Conservation (phyloP, 2,329 filamentous ascomycete genomes). For the Acrodontium crateriforme region DNA sequence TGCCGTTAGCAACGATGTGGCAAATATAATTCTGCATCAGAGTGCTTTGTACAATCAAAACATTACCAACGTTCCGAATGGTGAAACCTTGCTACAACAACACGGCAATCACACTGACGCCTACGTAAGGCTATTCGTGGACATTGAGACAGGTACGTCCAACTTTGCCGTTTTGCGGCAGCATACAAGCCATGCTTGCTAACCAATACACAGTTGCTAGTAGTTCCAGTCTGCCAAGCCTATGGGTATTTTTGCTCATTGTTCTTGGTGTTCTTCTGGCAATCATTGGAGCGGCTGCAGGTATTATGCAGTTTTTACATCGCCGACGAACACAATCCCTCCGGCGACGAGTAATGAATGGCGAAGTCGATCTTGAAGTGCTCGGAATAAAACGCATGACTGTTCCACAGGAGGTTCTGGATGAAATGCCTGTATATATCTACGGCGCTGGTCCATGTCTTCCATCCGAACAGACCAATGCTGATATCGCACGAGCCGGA, state of each 20-base stretch:
- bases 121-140: slow-evolving; percentile 38
- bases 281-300: slow-evolving; percentile 53
- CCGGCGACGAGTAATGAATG: slow-evolving; percentile 54
- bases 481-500: too few relatives aligned
- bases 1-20: slow-evolving; percentile 57
- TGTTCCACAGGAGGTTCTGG: slow-evolving; percentile 58
- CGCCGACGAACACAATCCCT: slow-evolving; percentile 54
- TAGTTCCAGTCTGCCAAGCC: slow-evolving; percentile 53
- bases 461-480: too few relatives aligned
- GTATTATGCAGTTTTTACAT: slow-evolving; percentile 66
- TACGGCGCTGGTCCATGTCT: slow-evolving; percentile 35
- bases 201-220: too few relatives aligned
- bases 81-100: slow-evolving; percentile 20
- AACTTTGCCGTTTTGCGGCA: not conserved
- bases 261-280: slow-evolving; percentile 58
- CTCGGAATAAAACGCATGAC: slow-evolving; percentile 72
- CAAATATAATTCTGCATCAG: slow-evolving; percentile 54
- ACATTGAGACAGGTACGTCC: slow-evolving; percentile 32
- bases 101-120: too few relatives aligned
- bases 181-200: too few relatives aligned
- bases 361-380: slow-evolving; percentile 75
- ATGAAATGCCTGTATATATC: slow-evolving; percentile 63
- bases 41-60: slow-evolving; percentile 67
- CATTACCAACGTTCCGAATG: slow-evolving; percentile 37
- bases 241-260: slow-evolving; percentile 66